Evolutionary conservation across 2,329 filamentous ascomycete species (phyloP).

Genomic region (Zymoseptoria brevis): DNA sequence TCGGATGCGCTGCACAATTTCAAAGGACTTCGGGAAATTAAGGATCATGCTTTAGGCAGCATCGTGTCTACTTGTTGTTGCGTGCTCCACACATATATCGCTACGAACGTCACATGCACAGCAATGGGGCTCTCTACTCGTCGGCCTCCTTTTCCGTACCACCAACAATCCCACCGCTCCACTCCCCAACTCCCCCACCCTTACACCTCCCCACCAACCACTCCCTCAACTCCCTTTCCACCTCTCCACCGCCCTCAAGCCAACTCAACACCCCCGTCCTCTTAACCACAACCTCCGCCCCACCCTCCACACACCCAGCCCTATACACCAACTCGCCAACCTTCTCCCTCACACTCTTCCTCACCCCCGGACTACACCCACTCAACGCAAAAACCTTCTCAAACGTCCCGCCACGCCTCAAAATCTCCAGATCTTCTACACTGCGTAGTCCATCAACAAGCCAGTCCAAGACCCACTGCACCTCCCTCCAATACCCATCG

Average conservation of each 20-base stretch:
- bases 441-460: slow-evolving; percentile 60
- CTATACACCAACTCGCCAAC: slow-evolving; percentile 57
- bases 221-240: slow-evolving; percentile 47
- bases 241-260: slow-evolving; percentile 53
- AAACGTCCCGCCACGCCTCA: slow-evolving; percentile 57
- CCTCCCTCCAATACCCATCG: slow-evolving; percentile 63
- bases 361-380: slow-evolving; percentile 53
- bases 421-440: slow-evolving; percentile 51
- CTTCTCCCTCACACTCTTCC: slow-evolving; percentile 48
- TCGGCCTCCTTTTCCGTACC: too few species aligned
- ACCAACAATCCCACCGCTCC: slow-evolving; percentile 34
- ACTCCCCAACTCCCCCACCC: slow-evolving; percentile 54
- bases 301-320: slow-evolving; percentile 58
- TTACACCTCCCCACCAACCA: slow-evolving; percentile 60
- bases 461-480: slow-evolving; percentile 66
- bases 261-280: slow-evolving; percentile 67
- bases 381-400: slow-evolving; percentile 67
- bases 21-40: too few species aligned
- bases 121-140: too few species aligned
- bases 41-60: too few species aligned
- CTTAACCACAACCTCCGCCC: slow-evolving; percentile 73
- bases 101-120: too few species aligned
- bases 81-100: too few species aligned
- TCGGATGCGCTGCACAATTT: too few species aligned
- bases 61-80: too few species aligned